These are phyloP conservation scores for Spathaspora girioi DNA, from an alignment of 805 yeast genomes.

Conservation along the genomic window DNA sequence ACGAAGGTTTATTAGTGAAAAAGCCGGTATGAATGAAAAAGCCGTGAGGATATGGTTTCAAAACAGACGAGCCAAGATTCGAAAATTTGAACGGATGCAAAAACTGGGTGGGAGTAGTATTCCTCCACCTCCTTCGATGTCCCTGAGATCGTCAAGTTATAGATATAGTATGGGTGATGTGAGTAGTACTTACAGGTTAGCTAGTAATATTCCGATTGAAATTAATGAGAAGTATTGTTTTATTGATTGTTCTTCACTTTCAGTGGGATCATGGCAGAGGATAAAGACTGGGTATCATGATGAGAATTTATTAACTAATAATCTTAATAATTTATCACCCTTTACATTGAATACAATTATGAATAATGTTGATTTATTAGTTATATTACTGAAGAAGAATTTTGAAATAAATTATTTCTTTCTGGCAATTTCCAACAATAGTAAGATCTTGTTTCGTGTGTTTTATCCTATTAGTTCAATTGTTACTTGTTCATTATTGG, in stretches of 20 bases:
- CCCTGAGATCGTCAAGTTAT: constrained; percentile 2
- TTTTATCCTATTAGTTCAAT: constrained; percentile 67
- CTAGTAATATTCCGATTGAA: constrained; percentile 41
- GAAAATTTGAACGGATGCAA: constrained; percentile 58
- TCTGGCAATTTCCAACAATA: constrained; percentile 64
- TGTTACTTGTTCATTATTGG: constrained; percentile 52
- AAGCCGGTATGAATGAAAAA: constrained; percentile 80
- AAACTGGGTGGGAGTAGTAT: constrained; percentile 2
- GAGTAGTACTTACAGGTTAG: neutral
- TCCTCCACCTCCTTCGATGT: constrained; percentile 1
- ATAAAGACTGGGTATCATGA: constrained; percentile 58
- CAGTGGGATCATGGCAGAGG: constrained; percentile 81
- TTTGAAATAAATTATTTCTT: constrained; percentile 75
- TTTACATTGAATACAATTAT: constrained; percentile 58
- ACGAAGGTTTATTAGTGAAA: constrained; percentile 64
- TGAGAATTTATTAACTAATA: constrained; percentile 37
- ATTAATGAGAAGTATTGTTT: constrained; percentile 63
- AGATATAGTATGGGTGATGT: neutral
- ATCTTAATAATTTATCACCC: constrained; percentile 64
- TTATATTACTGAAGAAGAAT: constrained; percentile 68
- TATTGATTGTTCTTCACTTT: constrained; percentile 62
- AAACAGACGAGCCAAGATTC: constrained; percentile 74
- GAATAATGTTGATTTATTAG: constrained; percentile 66
- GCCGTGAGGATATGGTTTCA: constrained; percentile 94
- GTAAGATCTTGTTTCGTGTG: constrained; percentile 67